These are phyloP conservation scores for Pinus tabuliformis DNA, from an alignment of 75 land plant species.

Conservation along the genomic window DNA sequence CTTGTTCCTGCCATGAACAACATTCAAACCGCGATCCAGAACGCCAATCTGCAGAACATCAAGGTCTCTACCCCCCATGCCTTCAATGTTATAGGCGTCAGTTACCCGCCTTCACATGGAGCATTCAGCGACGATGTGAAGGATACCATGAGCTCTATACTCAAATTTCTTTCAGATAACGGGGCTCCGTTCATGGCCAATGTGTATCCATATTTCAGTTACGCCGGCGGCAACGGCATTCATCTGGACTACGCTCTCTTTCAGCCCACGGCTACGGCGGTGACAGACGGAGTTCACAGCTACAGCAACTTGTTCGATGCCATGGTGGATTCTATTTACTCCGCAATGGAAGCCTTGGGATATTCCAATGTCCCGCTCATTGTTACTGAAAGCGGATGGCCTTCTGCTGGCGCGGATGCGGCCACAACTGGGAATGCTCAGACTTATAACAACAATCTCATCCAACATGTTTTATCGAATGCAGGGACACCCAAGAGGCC, in stretches of 20 bases:
- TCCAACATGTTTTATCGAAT: slow-evolving; percentile 22
- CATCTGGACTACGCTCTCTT: slow-evolving; percentile 39
- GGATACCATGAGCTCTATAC: slow-evolving; percentile 24
- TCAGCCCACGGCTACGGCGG: too few relatives aligned
- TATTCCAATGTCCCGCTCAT: slow-evolving; percentile 18
- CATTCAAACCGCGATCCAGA: slow-evolving; percentile 25
- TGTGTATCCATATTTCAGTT: slow-evolving; percentile 50
- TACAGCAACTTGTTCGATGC: slow-evolving; percentile 26
- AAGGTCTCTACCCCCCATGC: slow-evolving; percentile 54
- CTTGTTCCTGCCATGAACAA: slow-evolving; percentile 31
- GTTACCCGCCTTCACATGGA: slow-evolving; percentile 50
- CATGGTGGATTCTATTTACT: slow-evolving; percentile 35
- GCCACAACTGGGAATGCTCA: slow-evolving; percentile 35
- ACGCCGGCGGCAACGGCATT: slow-evolving; percentile 10
- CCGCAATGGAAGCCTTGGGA: slow-evolving; percentile 34
- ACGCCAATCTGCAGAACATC: slow-evolving; percentile 35
- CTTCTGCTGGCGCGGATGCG: slow-evolving; percentile 29
- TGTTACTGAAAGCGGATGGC: slow-evolving; percentile 71
- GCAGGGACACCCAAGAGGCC: slow-evolving; percentile 54
- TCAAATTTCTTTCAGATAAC: slow-evolving; percentile 31
- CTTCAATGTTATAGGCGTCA: slow-evolving; percentile 18
- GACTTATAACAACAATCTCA: slow-evolving; percentile 40
- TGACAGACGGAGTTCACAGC: too few relatives aligned
- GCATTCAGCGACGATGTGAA: slow-evolving; percentile 14
- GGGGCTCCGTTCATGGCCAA: slow-evolving; percentile 43